A percentile compares a stretch with the other conserved stretches of the same genome.
These are phyloP conservation scores for Fusarium ambrosium DNA, from an alignment of 2,329 filamentous ascomycete genomes.

Conservation along the genomic window DNA sequence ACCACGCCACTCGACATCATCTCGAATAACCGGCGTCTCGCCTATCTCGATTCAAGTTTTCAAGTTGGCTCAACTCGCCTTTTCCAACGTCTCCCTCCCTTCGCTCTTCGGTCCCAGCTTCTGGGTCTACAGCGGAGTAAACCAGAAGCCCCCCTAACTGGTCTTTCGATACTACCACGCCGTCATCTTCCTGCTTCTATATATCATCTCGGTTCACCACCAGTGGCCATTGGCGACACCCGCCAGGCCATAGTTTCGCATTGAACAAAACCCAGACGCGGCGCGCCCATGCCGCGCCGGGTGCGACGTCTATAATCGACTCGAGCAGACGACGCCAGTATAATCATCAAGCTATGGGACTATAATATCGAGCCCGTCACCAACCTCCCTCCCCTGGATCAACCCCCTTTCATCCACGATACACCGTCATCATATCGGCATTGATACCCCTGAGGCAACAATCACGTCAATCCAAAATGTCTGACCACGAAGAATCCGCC, in stretches of 20 bases:
- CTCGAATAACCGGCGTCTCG: conserved; percentile 38
- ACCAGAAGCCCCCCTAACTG: conserved; percentile 98
- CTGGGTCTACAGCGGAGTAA: conserved; percentile 96
- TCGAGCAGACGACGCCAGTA: conserved; percentile 28
- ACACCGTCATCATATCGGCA: conserved; percentile 19
- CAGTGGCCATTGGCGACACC: conserved; percentile 37
- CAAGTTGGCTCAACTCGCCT: conserved; percentile 94
- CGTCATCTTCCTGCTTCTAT: conserved; percentile 13
- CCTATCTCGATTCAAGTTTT: conserved; percentile 66
- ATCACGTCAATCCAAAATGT: conserved; percentile 65
- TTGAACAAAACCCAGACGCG: conserved; percentile 52
- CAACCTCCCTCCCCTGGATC: conserved; percentile 32
- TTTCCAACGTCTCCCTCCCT: conserved; percentile 77
- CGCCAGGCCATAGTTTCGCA: conserved; percentile 43
- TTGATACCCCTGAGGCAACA: conserved; percentile 5
- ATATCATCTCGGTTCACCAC: conserved; percentile 19
- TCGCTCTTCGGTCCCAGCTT: conserved; percentile 92
- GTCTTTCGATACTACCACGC: conserved; percentile 27
- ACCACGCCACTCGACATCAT: conserved; percentile 20
- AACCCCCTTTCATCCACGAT: conserved; percentile 21
- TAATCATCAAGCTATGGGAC: conserved; percentile 48
- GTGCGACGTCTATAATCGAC: conserved; percentile 46
- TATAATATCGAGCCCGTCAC: conserved; percentile 48
- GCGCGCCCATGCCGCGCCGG: conserved; percentile 56
- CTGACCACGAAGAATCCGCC: conserved; percentile 72